Conservation (phyloP, 805 yeast genomes). For the Barnettozyma californica region DNA sequence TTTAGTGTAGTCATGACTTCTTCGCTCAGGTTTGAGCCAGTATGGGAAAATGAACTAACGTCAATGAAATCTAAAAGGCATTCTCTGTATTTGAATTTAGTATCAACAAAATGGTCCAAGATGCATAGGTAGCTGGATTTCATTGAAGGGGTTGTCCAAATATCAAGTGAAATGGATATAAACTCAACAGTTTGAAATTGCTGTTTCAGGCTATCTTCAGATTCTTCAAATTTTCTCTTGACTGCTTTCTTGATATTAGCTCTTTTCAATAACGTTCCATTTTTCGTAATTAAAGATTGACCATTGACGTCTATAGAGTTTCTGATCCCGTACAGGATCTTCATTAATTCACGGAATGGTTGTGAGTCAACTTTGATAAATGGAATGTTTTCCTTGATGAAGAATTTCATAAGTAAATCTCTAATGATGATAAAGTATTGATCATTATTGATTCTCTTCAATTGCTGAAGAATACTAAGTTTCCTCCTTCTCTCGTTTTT, state of each 20-base stretch:
- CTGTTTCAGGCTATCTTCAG: background rate
- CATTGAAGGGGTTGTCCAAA: background rate
- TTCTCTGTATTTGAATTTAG: background rate
- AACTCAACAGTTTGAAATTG: background rate
- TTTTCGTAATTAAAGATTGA: background rate
- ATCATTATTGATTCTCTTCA: background rate
- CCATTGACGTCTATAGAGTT: background rate
- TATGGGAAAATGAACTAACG: background rate
- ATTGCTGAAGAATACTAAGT: background rate
- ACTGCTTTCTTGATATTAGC: background rate
- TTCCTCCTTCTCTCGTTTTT: no score
- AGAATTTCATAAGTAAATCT: background rate
- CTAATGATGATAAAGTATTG: background rate
- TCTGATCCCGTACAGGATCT: background rate
- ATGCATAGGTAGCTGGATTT: background rate
- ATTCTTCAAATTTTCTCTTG: background rate
- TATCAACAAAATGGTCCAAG: background rate
- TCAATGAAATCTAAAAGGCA: background rate
- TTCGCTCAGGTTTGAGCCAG: background rate
- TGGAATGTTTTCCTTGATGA: background rate
- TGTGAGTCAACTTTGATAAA: background rate
- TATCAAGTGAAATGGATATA: no score
- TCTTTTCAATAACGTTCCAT: background rate
- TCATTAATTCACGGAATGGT: background rate
- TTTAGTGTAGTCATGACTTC: background rate